Evolutionary conservation across 2,329 filamentous ascomycete species (phyloP), one percentile per base, ranked within the genome.

Genomic region (Aspergillus unguis): DNA sequence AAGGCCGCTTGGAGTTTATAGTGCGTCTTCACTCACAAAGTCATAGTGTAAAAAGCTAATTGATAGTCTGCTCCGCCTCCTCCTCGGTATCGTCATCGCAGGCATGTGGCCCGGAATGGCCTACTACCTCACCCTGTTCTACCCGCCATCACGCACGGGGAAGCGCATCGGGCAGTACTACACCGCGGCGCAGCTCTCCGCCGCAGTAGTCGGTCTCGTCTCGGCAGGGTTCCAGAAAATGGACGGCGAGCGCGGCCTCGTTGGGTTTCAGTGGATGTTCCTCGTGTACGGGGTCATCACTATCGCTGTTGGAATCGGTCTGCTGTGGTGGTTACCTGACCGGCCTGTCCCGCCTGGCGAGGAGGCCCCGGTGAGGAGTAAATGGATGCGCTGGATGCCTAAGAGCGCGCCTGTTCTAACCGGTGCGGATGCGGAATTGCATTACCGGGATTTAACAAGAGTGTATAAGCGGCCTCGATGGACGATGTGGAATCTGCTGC

Each of bases 61-160:
- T 40, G 48, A 25, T 26, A 63, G 69, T 60, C 77, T 95, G n/a
- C 80, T 96, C 28, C 85, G 91, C 6, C 86, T 96, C 51, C 79
- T 96, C 8, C 82, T 96, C 5, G 91, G 91, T 44, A 81, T 94
- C 10, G 90, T 95, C 26, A 92, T 92, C 67, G 91, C 91, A 1
- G 91, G 91, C 43, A 91, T 96, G 86, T 96, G 91, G 91, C 91
- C 91, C 0, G 91, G 91, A 45, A 95, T 96, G 91, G 84, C 90
- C 7, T 94, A 94, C 70, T 96, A 95, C 66, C 78, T 96, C 43
- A 95, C 91, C 0, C 79, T 95, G 6, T 96, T 95, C 77, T 96
- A 96, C 66, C 91, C 91, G 5, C 90, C 91, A 0, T 89, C 88
- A 5, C 82, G 88, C 9, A 94, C 87, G 1, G 91, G 88, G 10